These are phyloP conservation scores for Cladosporium sp. DNA, from an alignment of 2,329 filamentous ascomycete genomes.

Conservation along the genomic window DNA sequence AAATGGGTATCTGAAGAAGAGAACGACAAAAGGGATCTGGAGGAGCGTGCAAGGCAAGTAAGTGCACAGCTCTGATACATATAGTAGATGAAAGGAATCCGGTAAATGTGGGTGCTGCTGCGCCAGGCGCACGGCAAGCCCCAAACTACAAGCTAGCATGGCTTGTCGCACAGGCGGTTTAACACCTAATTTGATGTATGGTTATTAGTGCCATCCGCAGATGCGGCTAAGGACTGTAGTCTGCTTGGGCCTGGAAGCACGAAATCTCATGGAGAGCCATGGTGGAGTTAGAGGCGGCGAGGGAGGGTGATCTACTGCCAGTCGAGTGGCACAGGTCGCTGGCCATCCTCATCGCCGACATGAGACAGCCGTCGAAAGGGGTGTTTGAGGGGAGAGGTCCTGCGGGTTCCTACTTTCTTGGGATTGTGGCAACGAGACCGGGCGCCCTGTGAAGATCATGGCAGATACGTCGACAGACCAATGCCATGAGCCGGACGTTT, in stretches of 20 bases:
- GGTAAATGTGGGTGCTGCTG: too few species aligned
- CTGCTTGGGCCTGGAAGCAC: slow-evolving; percentile 6
- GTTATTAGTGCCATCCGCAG: slow-evolving; percentile 4
- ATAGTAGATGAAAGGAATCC: too few species aligned
- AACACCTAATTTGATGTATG: slow-evolving; percentile 3
- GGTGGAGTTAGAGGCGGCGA: slow-evolving; percentile 1
- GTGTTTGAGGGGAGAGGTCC: background rate
- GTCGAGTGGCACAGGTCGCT: slow-evolving; percentile 2
- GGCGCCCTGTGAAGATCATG: slow-evolving; percentile 6
- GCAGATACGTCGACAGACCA: background rate
- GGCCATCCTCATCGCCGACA: background rate
- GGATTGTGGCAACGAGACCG: background rate
- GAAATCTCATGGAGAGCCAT: background rate
- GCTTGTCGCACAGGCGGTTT: slow-evolving; percentile 2
- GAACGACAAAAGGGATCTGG: too few species aligned
- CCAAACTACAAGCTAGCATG: slow-evolving; percentile 3
- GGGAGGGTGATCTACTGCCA: slow-evolving; percentile 4
- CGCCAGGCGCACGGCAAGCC: slow-evolving; percentile 6
- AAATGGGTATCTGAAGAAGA: slow-evolving; percentile 13
- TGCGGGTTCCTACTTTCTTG: background rate
- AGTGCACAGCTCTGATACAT: too few species aligned
- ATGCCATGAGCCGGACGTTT: slow-evolving; percentile 6
- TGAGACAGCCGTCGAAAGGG: slow-evolving; percentile 10
- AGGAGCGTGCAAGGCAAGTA: too few species aligned
- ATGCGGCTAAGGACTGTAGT: slow-evolving; percentile 6